These are phyloP conservation scores for Candida neerlandica DNA, from an alignment of 1,139 yeast genomes.

Conservation along the genomic window DNA sequence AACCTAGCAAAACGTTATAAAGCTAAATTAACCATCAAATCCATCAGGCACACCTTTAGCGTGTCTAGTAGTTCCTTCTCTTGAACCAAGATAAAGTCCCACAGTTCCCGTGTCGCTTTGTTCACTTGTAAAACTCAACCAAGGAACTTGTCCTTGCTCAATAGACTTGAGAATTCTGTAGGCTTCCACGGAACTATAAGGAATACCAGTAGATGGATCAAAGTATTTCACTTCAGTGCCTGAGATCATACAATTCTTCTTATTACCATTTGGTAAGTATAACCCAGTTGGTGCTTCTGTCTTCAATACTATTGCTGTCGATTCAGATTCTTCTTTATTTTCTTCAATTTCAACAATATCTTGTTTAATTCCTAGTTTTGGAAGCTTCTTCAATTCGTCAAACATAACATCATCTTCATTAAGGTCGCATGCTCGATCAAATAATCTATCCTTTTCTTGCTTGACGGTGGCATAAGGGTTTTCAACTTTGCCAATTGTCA, in stretches of 20 bases:
- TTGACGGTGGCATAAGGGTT: conserved; percentile 40
- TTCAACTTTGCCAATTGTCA: conserved; percentile 46
- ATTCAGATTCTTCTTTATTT: conserved; percentile 42
- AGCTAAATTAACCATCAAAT: conserved; percentile 38
- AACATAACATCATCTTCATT: conserved; percentile 45
- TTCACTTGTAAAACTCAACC: conserved; percentile 56
- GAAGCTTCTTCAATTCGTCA: conserved; percentile 57
- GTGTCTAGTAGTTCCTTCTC: conserved; percentile 53
- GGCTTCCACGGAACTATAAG: conserved; percentile 81
- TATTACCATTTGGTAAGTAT: conserved; percentile 68
- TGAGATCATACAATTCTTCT: conserved; percentile 72
- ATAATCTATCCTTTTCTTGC: conserved; percentile 39
- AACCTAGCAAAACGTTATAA: not conserved
- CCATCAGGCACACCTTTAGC: conserved; percentile 93
- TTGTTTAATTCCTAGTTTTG: conserved; percentile 65
- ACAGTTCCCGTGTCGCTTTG: conserved; percentile 63
- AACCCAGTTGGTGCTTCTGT: conserved; percentile 79
- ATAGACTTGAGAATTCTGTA: conserved; percentile 69
- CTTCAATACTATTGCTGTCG: conserved; percentile 49
- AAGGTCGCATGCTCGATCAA: conserved; percentile 36
- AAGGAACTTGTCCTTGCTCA: conserved; percentile 65
- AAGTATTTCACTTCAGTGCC: conserved; percentile 82
- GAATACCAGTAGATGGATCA: conserved; percentile 85
- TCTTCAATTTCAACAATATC: conserved; percentile 48
- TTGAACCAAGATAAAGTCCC: conserved; percentile 56